Conservation (phyloP, 371 early-diverging fungal species). For the Syncephalastrum contaminatum region DNA sequence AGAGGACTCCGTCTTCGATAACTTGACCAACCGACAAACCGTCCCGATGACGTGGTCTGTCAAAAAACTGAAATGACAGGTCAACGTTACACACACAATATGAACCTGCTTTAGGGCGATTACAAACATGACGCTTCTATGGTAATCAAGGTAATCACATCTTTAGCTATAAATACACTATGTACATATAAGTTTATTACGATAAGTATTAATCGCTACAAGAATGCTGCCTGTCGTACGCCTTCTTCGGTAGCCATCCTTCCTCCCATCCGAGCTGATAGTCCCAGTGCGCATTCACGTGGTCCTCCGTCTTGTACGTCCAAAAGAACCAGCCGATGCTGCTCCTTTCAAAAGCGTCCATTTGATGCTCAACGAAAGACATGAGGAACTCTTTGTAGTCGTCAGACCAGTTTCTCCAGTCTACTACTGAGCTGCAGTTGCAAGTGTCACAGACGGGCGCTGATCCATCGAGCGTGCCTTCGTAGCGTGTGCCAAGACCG, state of each 20-base stretch:
- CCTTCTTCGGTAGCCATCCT: slow-evolving; percentile 43
- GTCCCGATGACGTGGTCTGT: too few species aligned
- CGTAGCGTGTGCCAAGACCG: slow-evolving; percentile 63
- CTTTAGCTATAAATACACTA: too few species aligned
- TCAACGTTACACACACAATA: too few species aligned
- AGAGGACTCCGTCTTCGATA: too few species aligned
- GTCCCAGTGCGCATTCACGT: slow-evolving; percentile 68
- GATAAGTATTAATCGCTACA: neutral
- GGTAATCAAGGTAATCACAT: too few species aligned
- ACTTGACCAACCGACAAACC: too few species aligned
- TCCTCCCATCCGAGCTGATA: slow-evolving; percentile 56
- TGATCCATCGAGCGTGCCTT: slow-evolving; percentile 44
- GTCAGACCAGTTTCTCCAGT: slow-evolving; percentile 33
- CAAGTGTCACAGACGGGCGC: slow-evolving; percentile 33
- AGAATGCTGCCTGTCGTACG: slow-evolving; percentile 16
- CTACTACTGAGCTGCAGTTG: slow-evolving; percentile 45
- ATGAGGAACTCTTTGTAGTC: slow-evolving; percentile 35
- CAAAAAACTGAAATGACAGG: too few species aligned
- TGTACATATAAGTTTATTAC: neutral
- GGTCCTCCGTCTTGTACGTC: slow-evolving; percentile 77
- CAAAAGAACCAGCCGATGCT: slow-evolving; percentile 76
- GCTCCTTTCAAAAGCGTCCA: slow-evolving; percentile 45
- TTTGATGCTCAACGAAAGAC: slow-evolving; percentile 43
- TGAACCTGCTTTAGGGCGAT: too few species aligned
- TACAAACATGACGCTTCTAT: too few species aligned